phyloP scores from a whole-genome alignment of 768 basidiomycete genomes.

The Lactifluus volemus region DNA sequence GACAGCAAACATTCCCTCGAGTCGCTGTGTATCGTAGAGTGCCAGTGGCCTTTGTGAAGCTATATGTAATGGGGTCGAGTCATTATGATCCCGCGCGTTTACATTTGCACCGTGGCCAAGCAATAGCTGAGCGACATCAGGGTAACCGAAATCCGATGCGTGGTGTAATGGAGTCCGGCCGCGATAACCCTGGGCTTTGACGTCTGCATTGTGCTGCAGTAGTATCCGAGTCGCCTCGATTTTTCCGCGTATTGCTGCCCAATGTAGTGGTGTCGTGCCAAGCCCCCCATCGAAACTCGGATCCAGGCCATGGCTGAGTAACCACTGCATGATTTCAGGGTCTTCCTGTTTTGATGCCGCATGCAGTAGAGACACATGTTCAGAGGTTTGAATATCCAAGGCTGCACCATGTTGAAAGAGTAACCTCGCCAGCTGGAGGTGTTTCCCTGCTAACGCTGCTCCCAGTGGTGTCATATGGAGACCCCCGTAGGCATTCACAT shows the following conservation, averaged over 20 bases:
- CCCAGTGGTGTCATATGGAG: neutral
- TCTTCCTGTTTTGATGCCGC: neutral
- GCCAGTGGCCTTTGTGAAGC: no score
- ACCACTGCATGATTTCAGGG: neutral
- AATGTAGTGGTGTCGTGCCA: neutral
- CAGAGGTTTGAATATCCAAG: neutral
- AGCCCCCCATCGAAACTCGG: neutral
- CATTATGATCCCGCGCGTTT: neutral
- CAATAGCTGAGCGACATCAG: neutral
- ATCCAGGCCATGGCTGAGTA: neutral
- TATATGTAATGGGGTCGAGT: neutral
- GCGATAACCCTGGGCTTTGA: constrained; percentile 19
- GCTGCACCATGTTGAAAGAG: neutral
- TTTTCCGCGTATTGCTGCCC: neutral
- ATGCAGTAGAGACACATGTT: neutral
- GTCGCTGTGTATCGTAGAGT: no score
- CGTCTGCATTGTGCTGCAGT: neutral
- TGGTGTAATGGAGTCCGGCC: neutral
- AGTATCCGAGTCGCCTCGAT: neutral
- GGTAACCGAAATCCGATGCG: neutral
- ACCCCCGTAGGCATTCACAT: neutral
- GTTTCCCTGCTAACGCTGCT: neutral
- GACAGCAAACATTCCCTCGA: neutral
- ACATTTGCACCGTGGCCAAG: neutral
- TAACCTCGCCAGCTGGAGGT: neutral